Percentiles rank a stretch among this genome's conserved stretches.
phyloP scores from a whole-genome alignment of 371 early-diverging fungal genomes.

The Syncephalis plumigaleata region DNA sequence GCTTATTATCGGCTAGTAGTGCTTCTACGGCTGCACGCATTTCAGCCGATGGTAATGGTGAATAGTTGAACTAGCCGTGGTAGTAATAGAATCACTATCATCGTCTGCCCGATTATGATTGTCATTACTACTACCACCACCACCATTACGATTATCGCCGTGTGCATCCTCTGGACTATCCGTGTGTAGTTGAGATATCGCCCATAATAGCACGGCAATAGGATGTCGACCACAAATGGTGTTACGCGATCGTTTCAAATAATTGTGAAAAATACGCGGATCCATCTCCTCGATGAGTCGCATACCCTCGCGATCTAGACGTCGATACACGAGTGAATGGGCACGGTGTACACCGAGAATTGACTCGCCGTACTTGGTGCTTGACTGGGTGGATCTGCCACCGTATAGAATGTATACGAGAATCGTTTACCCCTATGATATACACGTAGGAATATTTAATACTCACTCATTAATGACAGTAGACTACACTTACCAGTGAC shows the following conservation, averaged over 20 bases:
- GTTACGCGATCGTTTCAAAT: slow-evolving; percentile 57
- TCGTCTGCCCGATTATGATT: background rate
- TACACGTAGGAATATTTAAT: background rate
- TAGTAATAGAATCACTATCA: too few relatives aligned
- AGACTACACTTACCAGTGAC: slow-evolving; percentile 58
- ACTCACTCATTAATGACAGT: background rate
- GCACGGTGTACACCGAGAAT: slow-evolving; percentile 7
- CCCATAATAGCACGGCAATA: slow-evolving; percentile 60
- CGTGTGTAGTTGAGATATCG: slow-evolving; percentile 14
- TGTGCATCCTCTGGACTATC: slow-evolving; percentile 1
- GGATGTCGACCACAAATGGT: slow-evolving; percentile 93
- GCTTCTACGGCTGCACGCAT: background rate
- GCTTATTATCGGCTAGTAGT: background rate
- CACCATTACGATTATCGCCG: too few relatives aligned
- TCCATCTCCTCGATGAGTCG: slow-evolving; percentile 36
- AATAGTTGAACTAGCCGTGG: too few relatives aligned
- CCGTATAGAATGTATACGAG: slow-evolving; percentile 9
- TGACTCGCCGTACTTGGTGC: slow-evolving; percentile 1
- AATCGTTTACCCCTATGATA: slow-evolving; percentile 9
- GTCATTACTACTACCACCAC: background rate
- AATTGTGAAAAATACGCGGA: slow-evolving; percentile 36
- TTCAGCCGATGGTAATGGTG: background rate
- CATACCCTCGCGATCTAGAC: slow-evolving; percentile 72
- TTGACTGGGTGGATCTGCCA: slow-evolving; percentile 4
- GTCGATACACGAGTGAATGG: slow-evolving; percentile 54